Conservation (phyloP, 305 asterid species). For the Fraxinus latifolia region DNA sequence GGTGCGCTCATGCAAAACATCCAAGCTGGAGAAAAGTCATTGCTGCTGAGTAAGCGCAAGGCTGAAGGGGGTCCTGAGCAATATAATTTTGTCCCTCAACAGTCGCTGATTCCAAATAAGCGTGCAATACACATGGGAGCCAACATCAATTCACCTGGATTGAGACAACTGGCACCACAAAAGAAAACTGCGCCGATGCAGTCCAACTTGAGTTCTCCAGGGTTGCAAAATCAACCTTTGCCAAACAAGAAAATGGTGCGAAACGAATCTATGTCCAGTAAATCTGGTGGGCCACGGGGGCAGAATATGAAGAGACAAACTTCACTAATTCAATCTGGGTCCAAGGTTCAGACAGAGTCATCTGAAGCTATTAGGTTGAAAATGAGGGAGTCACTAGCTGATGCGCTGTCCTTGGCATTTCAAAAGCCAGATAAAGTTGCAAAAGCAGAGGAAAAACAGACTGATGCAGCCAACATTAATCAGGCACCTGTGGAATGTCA, state of each 20-base stretch:
- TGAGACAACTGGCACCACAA: constrained; percentile 35
- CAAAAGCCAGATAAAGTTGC: constrained; percentile 38
- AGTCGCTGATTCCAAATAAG: constrained; percentile 43
- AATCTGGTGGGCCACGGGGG: constrained; percentile 55
- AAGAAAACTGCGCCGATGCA: constrained; percentile 41
- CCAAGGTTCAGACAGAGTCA: constrained; percentile 56
- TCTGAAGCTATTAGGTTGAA: constrained; percentile 79
- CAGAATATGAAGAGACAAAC: constrained; percentile 63
- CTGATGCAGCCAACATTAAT: constrained; percentile 14
- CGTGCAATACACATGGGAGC: constrained; percentile 44
- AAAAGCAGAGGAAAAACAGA: constrained; percentile 35
- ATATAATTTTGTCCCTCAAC: constrained; percentile 40
- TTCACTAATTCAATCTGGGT: constrained; percentile 39
- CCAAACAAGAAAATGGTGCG: constrained; percentile 50
- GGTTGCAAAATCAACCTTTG: constrained; percentile 28
- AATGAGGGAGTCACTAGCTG: constrained; percentile 89
- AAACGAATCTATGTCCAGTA: constrained; percentile 56
- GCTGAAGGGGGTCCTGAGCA: constrained; percentile 51
- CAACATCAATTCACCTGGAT: constrained; percentile 30
- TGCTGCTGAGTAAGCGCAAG: constrained; percentile 65
- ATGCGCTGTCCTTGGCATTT: constrained; percentile 61
- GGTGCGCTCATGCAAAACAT: constrained; percentile 25
- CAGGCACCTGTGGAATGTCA: constrained; percentile 32
- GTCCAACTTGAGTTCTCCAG: constrained; percentile 39
- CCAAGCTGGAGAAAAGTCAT: constrained; percentile 38